A percentile compares a stretch with the other conserved stretches of the same genome.
Conservation (phyloP, 768 basidiomycete genomes). For the Tulasnella sp. region DNA sequence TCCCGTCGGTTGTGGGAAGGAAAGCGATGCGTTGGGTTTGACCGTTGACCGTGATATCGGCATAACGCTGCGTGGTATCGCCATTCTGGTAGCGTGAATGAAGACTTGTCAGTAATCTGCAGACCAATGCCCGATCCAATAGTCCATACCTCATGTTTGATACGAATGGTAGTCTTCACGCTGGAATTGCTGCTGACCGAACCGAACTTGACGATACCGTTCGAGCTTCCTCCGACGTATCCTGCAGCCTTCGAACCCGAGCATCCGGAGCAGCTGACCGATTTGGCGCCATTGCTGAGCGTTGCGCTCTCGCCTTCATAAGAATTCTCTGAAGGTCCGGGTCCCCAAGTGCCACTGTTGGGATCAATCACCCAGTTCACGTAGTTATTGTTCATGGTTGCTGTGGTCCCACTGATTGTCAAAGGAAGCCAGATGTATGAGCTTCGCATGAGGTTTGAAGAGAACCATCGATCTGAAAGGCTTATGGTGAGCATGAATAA, state of each 20-base stretch:
- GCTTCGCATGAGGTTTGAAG: constrained; percentile 11
- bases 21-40: constrained; percentile 10
- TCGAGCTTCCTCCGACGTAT: neutral
- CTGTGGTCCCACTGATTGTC: constrained; percentile 11
- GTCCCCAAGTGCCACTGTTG: neutral
- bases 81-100: neutral
- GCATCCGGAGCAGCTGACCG: constrained; percentile 10
- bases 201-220: neutral
- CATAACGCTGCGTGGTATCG: constrained; percentile 7
- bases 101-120: neutral
- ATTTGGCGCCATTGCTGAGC: constrained; percentile 1
- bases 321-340: constrained; percentile 6
- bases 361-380: constrained; percentile 15
- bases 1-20: constrained; percentile 11
- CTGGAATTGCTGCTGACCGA: neutral
- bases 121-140: neutral
- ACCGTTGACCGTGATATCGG: constrained; percentile 11
- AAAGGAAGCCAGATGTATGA: constrained; percentile 14
- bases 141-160: constrained; percentile 7
- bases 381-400: constrained; percentile 10
- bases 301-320: constrained; percentile 12
- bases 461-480: constrained; percentile 12
- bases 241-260: constrained; percentile 9
- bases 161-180: constrained; percentile 8
- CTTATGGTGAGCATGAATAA: neutral